A percentile compares a stretch with the other conserved stretches of the same genome.
These are phyloP conservation scores for Nakazawaea pomicola DNA, from an alignment of 805 yeast species.

Conservation along the genomic window DNA sequence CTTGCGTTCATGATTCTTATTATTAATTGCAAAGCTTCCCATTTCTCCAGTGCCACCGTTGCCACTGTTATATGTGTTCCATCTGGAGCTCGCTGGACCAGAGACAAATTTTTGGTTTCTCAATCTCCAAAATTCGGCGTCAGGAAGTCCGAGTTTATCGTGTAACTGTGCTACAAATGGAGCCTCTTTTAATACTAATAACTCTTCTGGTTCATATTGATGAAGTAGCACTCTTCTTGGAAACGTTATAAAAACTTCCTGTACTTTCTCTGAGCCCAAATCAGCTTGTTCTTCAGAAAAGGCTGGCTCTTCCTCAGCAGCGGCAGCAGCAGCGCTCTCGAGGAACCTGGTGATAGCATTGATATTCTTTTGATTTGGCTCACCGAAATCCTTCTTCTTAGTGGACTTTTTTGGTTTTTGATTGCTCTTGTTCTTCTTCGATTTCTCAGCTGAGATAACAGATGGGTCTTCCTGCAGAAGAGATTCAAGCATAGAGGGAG, in stretches of 20 bases:
- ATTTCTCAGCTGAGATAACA: constrained; percentile 3
- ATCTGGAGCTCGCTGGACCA: constrained; percentile 14
- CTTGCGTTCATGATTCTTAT: constrained; percentile 13
- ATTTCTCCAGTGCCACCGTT: constrained; percentile 15
- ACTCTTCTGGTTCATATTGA: constrained; percentile 22
- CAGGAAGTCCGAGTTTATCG: constrained; percentile 38
- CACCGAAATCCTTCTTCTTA: constrained; percentile 6
- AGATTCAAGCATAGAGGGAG: not conserved
- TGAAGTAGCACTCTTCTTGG: constrained; percentile 4
- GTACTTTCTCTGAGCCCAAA: not conserved
- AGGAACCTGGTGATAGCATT: constrained; percentile 22
- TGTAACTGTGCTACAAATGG: constrained; percentile 30
- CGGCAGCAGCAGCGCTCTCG: constrained; percentile 29
- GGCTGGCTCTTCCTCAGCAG: constrained; percentile 20
- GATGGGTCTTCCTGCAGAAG: constrained; percentile 11
- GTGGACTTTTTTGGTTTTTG: not conserved
- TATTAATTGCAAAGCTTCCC: constrained; percentile 10
- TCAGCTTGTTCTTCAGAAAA: not conserved
- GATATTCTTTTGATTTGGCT: constrained; percentile 8
- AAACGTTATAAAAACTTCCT: constrained; percentile 10
- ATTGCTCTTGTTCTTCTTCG: not conserved
- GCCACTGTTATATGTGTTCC: constrained; percentile 12
- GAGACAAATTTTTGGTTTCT: constrained; percentile 15
- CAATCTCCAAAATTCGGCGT: constrained; percentile 43
- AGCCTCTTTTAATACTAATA: constrained; percentile 29